Conservation (phyloP, 345 rosid genomes). For the Camelina sativa region DNA sequence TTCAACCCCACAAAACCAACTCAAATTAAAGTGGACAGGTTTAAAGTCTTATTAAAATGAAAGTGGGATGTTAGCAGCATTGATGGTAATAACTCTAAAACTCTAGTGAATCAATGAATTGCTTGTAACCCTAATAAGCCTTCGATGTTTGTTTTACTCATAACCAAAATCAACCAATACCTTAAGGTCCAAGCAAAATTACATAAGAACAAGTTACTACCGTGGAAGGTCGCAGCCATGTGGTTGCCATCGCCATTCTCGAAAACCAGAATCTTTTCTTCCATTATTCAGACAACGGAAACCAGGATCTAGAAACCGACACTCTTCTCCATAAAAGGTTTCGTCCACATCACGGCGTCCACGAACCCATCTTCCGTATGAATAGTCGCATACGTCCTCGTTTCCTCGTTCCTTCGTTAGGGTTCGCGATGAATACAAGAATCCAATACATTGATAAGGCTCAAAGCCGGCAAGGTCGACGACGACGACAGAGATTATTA, state of each 20-base stretch:
- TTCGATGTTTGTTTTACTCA: constrained; percentile 11
- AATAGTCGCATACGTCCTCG: constrained; percentile 57
- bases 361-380: constrained; percentile 71
- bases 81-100: neutral
- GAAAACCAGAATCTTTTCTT: constrained; percentile 63
- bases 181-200: constrained; percentile 31
- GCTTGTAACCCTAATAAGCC: constrained; percentile 16
- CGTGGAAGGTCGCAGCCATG: constrained; percentile 75
- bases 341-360: constrained; percentile 39
- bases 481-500: constrained; percentile 36
- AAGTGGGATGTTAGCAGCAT: neutral
- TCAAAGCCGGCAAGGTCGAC: constrained; percentile 34
- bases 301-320: constrained; percentile 89
- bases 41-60: neutral
- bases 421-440: constrained; percentile 6
- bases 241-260: constrained; percentile 91
- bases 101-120: neutral
- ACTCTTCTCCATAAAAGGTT: constrained; percentile 57
- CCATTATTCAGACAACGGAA: constrained; percentile 72
- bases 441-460: constrained; percentile 42
- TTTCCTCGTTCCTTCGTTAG: neutral
- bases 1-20: constrained; percentile 13
- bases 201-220: constrained; percentile 52
- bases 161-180: constrained; percentile 7
- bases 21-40: neutral